These are phyloP conservation scores for Coccomyxa sp. DNA, from an alignment of 139 green algal genomes.

Conservation along the genomic window DNA sequence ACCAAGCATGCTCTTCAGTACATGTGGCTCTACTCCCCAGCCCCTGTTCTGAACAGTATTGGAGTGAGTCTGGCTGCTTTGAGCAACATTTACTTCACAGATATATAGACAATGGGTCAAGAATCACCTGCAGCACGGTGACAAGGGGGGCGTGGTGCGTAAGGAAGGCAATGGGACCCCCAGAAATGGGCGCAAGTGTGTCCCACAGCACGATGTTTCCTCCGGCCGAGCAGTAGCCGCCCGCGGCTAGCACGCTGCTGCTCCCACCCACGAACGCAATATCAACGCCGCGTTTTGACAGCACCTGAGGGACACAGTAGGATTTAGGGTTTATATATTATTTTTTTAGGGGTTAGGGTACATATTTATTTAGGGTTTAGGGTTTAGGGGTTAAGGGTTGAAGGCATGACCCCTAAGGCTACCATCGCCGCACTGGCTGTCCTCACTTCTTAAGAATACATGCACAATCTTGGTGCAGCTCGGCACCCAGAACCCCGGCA, in stretches of 20 bases:
- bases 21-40: not conserved
- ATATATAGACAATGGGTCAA: not conserved
- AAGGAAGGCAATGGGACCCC: slow-evolving; percentile 6
- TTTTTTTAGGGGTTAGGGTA: too few relatives aligned
- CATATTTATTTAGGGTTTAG: too few relatives aligned
- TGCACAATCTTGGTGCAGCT: too few relatives aligned
- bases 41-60: not conserved
- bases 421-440: too few relatives aligned
- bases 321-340: too few relatives aligned
- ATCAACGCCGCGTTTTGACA: slow-evolving; percentile 43
- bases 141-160: slow-evolving; percentile 11
- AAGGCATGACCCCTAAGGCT: too few relatives aligned
- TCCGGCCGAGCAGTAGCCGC: slow-evolving; percentile 37
- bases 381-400: too few relatives aligned
- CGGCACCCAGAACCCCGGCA: too few relatives aligned
- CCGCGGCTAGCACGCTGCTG: slow-evolving; percentile 61
- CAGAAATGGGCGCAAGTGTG: slow-evolving; percentile 35
- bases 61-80: too few relatives aligned
- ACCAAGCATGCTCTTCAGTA: too few relatives aligned
- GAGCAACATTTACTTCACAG: not conserved
- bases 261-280: slow-evolving; percentile 58
- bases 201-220: slow-evolving; percentile 67
- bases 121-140: slow-evolving; percentile 16
- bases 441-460: too few relatives aligned
- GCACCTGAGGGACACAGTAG: slow-evolving; percentile 26